These are phyloP conservation scores for Mycena venus DNA, from an alignment of 768 basidiomycete genomes.

Conservation along the genomic window DNA sequence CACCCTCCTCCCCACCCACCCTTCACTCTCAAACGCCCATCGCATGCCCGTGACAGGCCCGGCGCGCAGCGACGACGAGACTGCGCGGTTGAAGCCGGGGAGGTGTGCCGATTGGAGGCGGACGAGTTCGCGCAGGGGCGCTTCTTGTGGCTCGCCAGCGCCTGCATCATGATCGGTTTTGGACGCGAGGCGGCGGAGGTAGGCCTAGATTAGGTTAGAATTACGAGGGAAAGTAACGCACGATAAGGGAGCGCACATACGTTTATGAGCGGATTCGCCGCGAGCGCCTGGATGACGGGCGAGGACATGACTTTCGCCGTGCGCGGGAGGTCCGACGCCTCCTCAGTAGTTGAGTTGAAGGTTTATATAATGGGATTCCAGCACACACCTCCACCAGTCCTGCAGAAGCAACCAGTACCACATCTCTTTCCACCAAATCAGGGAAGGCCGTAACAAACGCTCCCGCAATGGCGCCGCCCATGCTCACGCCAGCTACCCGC, in stretches of 20 bases:
- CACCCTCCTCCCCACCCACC: constrained; percentile 62
- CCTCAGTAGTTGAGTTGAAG: background rate
- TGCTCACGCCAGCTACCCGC: constrained; percentile 75
- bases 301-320: constrained; percentile 86
- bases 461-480: constrained; percentile 84
- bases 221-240: background rate
- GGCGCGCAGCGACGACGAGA: constrained; percentile 82
- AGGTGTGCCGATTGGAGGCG: constrained; percentile 85
- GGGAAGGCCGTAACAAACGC: constrained; percentile 82
- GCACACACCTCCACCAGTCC: constrained; percentile 74
- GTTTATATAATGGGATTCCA: background rate
- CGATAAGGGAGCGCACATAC: constrained; percentile 50
- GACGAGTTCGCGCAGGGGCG: constrained; percentile 64
- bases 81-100: constrained; percentile 78
- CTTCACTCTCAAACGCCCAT: constrained; percentile 64
- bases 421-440: constrained; percentile 72
- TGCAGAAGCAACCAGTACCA: constrained; percentile 77
- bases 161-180: background rate
- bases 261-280: constrained; percentile 72
- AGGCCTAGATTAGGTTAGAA: constrained; percentile 3
- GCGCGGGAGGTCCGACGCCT: constrained; percentile 77
- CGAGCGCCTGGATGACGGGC: constrained; percentile 76
- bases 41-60: constrained; percentile 78
- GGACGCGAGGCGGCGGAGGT: constrained; percentile 27
- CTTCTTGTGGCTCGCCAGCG: background rate